Base-by-base conservation (phyloP, 1,284 basidiomycete genomes). In the Dichomitus squalens region DNA sequence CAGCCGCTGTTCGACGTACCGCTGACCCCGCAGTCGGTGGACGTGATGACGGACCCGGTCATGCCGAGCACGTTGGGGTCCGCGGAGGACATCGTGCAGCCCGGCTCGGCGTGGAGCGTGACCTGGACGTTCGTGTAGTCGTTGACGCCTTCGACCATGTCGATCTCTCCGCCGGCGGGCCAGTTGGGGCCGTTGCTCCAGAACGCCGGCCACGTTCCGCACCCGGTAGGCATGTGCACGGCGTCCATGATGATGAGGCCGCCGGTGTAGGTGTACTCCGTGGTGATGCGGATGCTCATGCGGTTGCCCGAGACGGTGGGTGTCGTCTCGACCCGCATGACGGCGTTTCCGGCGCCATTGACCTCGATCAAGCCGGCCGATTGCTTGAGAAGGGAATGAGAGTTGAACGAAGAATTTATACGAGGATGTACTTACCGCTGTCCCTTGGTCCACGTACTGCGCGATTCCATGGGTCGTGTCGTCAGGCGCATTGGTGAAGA, bases 211-310 rank as follows among this genome's bases (percentile, higher is more conserved):
- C 93, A 95, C 8, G 87, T 88, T 38, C 88, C 93, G 72, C 93
- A 96, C 7, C 94, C 94, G 1, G 87, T 88, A 1, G 93, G 93
- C 88, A 95, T 94, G 73, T 96, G 93, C n/a, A 86, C 79, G 14
- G 92, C 82, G 71, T 95, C 92, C 78, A 95, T 81, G 56, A 95
- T 79, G 59, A 94, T 78, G 39, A 95, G 77, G 16, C 86, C 91
- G 43, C 84, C 82, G 29, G 81, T 87, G 69, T 84, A 92, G 1
- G 76, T 74, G 59, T 77, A 71, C 49, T 86, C 76, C 0, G 89
- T 87, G 53, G 86, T 85, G 52, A 96, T 88, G 55, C 93, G 85
- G 40, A 96, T 80, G 64, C 88, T 87, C 71, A 86, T 82, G 57
- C 95, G 84, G 49, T 81, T 87, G 40, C 70, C 81, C 12, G 78